These are phyloP conservation scores for Rubia peregrina DNA, from an alignment of 305 asterid species.

Conservation along the genomic window DNA sequence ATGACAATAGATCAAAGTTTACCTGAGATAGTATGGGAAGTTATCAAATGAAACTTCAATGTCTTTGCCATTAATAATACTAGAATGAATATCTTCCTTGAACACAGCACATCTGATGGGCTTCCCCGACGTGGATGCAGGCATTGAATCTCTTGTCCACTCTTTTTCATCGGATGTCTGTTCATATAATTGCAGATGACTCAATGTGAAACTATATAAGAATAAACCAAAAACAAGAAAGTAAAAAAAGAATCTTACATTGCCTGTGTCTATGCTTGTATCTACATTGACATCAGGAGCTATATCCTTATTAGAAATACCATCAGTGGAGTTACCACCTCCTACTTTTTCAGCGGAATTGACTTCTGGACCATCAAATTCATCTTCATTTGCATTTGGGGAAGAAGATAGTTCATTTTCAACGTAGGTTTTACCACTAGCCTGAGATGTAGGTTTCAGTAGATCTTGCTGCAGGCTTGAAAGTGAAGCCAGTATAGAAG, in stretches of 20 bases:
- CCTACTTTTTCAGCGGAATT: slow-evolving; percentile 52
- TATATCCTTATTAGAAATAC: slow-evolving; percentile 42
- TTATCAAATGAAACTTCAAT: slow-evolving; percentile 71
- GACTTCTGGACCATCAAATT: slow-evolving; percentile 66
- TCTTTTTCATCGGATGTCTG: slow-evolving; percentile 50
- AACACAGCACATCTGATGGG: slow-evolving; percentile 46
- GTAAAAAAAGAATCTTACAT: slow-evolving; percentile 24
- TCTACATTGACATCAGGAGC: slow-evolving; percentile 50
- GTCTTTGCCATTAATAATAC: slow-evolving; percentile 50
- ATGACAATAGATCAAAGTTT: slow-evolving; percentile 11
- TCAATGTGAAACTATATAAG: slow-evolving; percentile 8
- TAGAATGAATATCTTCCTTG: slow-evolving; percentile 52
- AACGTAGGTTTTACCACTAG: slow-evolving; percentile 40
- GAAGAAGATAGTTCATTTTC: slow-evolving; percentile 53
- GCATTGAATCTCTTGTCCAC: slow-evolving; percentile 33
- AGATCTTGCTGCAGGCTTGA: slow-evolving; percentile 57
- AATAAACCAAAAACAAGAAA: slow-evolving; percentile 14
- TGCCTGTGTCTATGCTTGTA: slow-evolving; percentile 52
- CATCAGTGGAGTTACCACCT: slow-evolving; percentile 44
- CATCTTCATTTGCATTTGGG: slow-evolving; percentile 55
- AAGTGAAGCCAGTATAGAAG: slow-evolving; percentile 88
- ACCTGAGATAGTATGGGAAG: slow-evolving; percentile 89
- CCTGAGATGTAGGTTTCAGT: slow-evolving; percentile 53
- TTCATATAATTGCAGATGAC: not conserved
- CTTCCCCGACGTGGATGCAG: slow-evolving; percentile 47